Percentiles rank a stretch among this genome's conserved stretches.
Evolutionary conservation across 495 filamentous ascomycete species (phyloP).

Genomic region (Aspergillus coremiiformis): DNA sequence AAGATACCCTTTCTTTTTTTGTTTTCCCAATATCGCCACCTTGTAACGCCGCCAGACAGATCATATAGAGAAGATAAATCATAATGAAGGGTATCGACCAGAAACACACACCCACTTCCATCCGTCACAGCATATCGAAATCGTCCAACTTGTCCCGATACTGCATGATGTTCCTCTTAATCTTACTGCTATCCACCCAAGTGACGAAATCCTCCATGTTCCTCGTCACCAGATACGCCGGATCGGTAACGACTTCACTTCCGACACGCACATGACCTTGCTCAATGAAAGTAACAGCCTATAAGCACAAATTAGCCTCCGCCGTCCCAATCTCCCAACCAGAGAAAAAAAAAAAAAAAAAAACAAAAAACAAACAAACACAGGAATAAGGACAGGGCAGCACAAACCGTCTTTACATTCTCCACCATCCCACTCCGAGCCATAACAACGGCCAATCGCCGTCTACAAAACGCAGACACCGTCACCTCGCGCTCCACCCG

Average conservation of each 20-base stretch:
- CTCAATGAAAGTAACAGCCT: constrained; percentile 78
- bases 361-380: constrained; percentile 9
- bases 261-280: constrained; percentile 94
- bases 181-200: constrained; percentile 94
- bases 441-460: constrained; percentile 81
- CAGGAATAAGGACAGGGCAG: constrained; percentile 6
- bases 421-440: constrained; percentile 83
- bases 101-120: not conserved
- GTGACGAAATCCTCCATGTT: constrained; percentile 97
- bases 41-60: not conserved
- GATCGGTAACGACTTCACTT: constrained; percentile 82
- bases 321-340: not conserved
- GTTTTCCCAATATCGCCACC: not conserved
- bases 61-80: not conserved
- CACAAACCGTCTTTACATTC: constrained; percentile 57
- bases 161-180: constrained; percentile 87
- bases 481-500: constrained; percentile 81
- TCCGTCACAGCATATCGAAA: constrained; percentile 71
- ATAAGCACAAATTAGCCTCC: not conserved
- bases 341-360: constrained; percentile 4
- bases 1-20: not conserved
- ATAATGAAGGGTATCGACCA: constrained; percentile 5
- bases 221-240: constrained; percentile 47
- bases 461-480: constrained; percentile 72
- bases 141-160: constrained; percentile 95